Base-by-base conservation (phyloP, 768 basidiomycete genomes). In the Gymnopilus dilepis region DNA sequence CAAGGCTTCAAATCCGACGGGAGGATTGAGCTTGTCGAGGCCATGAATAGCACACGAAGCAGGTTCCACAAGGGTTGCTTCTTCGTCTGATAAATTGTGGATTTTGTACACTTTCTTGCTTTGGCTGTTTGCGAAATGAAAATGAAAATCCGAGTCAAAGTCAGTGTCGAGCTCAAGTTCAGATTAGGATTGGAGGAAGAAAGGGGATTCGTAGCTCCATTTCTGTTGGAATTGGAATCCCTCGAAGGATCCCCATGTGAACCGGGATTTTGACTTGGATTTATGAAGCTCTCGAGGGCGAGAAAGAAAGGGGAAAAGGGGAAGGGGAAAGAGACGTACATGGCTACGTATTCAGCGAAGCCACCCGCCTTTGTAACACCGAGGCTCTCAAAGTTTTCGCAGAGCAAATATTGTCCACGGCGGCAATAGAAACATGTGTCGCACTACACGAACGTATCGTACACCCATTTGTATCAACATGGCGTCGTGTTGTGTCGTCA, bases 21-120 rank as follows among this genome's bases (percentile, higher is more conserved):
- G 84, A 7, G 92, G 88, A 60, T 80, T 84, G 59, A 97, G 85
- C 72, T 92, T 93, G 77, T 97, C 94, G 66, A 95, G 85, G 8
- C 94, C 94, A 73, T 97, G 94, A 54, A 97, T 86, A 26, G 94
- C 94, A 69, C 94, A 97, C 3, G 94, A 89, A 11, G 93, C 92
- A 34, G 94, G 95, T 71, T 96, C 94, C 43, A 95, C 81, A 24
- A 96, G 85, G 6, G 92, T 94, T 0, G 94, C 88, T 66, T 95
- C 93, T 70, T 94, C 91, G 70, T 95, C 93, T 15, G 86, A 85
- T 51, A 96, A 83, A 76, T 96, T 95, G 67, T 92, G 79, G 69
- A 95, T 88, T 77, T 92, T 93, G 83, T 92, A 96, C 19, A 92
- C 79, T 69, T 94, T 94, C 74, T 87, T 84, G 61, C 89, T 72